Evolutionary conservation across 2,329 filamentous ascomycete species (phyloP), one percentile per base, ranked within the genome.

Genomic region (Botryotinia globosa): DNA sequence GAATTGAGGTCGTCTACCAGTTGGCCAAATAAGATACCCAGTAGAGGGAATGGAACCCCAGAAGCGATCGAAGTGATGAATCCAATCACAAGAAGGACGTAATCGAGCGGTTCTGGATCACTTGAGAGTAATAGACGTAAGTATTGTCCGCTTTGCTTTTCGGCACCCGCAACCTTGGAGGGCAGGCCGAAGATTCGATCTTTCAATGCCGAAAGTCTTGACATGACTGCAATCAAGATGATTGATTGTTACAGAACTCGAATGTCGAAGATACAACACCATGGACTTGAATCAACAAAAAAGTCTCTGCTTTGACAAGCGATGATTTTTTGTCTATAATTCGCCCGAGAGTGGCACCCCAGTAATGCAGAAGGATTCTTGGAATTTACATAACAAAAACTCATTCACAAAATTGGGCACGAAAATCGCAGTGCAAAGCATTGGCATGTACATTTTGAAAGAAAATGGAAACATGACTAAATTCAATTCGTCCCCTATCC

Each of bases 1-100:
- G 82, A 80, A 77, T 90, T 90, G 78, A 91, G 83, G 74, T 89
- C 84, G 77, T 91, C 88, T 73, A 91, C 83, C 16, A 91, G 85
- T 79, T 91, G 83, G 75, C 89, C 89, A 75, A 91, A 91, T 66
- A 91, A 82, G 75, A 91, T 88, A 72, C 87, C 88, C 77, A 91
- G 85, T n/a, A 91, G 81, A 16, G 89, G 89, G 74, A 90, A 90
- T 0, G 89, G 89, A 4, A 89, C 83, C 69, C 89, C 89, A 25
- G 88, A 85, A 34, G 83, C 87, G 51, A 87, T 85, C n/a, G 67
- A 61, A 34, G 54, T 18, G 39, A 69, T 69, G 10, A 61, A 44
- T 44, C 67, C 67, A 34, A 69, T 39, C 18, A 62, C 22, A 45
- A 69, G 67, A 10, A 61, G 54, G 48, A 48, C 67, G 39, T 69